A percentile compares a stretch with the other conserved stretches of the same genome.
Conservation (phyloP, 805 yeast genomes). For the Candida boidinii region DNA sequence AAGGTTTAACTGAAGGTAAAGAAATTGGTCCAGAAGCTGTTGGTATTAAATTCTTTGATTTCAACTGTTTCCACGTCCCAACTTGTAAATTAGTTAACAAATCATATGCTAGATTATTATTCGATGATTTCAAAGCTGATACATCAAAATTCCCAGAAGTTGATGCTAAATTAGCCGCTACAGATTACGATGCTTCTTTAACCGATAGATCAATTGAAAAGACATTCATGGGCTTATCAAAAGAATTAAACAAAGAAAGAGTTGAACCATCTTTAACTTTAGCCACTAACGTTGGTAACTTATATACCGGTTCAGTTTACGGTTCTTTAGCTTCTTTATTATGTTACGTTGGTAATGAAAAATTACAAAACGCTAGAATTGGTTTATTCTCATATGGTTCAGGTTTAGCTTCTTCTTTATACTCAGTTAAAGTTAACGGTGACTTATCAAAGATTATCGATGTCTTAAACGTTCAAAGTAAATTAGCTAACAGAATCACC, state of each 20-base stretch:
- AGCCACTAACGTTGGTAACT: constrained; percentile 96
- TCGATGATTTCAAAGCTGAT: constrained; percentile 75
- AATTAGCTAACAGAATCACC: constrained; percentile 55
- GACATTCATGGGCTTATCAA: constrained; percentile 69
- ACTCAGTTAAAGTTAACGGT: constrained; percentile 70
- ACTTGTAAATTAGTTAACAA: constrained; percentile 92
- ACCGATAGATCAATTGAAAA: constrained; percentile 79
- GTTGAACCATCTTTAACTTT: constrained; percentile 75
- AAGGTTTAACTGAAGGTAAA: constrained; percentile 32
- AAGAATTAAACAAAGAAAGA: constrained; percentile 56
- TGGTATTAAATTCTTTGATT: constrained; percentile 75
- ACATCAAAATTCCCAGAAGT: constrained; percentile 55
- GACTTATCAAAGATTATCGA: constrained; percentile 64
- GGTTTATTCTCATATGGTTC: constrained; percentile 97
- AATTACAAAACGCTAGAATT: constrained; percentile 74
- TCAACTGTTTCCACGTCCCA: constrained; percentile 96
- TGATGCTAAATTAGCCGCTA: constrained; percentile 38
- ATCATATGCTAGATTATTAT: constrained; percentile 85
- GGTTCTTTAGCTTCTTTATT: constrained; percentile 79
- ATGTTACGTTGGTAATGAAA: constrained; percentile 63
- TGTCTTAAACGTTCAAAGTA: constrained; percentile 57
- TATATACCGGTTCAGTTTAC: constrained; percentile 93
- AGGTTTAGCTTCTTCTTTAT: constrained; percentile 89
- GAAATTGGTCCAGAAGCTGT: constrained; percentile 45
- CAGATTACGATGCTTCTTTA: constrained; percentile 70